phyloP scores from a whole-genome alignment of 1,284 basidiomycete genomes.

The Tilletia setariae region DNA sequence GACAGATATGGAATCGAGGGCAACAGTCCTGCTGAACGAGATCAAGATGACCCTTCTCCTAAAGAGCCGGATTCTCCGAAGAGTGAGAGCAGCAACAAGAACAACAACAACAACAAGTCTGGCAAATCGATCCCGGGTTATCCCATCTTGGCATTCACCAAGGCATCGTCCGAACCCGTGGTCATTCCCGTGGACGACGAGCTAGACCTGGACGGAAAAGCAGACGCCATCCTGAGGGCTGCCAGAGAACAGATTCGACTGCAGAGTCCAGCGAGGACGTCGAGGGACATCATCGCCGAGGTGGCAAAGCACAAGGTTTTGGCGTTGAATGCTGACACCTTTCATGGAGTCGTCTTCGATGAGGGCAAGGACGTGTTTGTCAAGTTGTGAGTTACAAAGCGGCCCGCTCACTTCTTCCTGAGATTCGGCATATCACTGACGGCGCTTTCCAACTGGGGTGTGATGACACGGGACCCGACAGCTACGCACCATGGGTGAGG shows the following conservation, averaged over 20 bases:
- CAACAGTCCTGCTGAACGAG: neutral
- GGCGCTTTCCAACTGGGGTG: neutral
- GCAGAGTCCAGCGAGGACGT: neutral
- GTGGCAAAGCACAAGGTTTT: neutral
- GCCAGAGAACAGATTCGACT: slow-evolving; percentile 4
- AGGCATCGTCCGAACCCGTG: neutral
- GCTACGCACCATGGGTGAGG: slow-evolving; percentile 14
- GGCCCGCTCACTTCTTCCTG: neutral
- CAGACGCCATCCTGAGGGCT: neutral
- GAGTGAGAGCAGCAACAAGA: neutral
- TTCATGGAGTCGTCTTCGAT: neutral
- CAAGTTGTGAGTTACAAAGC: slow-evolving; percentile 4
- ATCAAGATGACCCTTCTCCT: neutral
- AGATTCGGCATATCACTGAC: neutral
- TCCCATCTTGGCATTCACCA: slow-evolving; percentile 6
- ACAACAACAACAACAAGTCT: neutral
- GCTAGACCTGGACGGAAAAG: neutral
- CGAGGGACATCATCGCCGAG: neutral
- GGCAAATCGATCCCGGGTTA: slow-evolving; percentile 6
- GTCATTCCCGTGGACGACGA: neutral
- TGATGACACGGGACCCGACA: too few relatives aligned
- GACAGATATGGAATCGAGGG: slow-evolving; percentile 3
- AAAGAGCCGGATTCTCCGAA: too few relatives aligned
- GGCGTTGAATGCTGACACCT: slow-evolving; percentile 13
- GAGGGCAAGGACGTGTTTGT: slow-evolving; percentile 6